These are phyloP conservation scores for Boletus semigastroideus DNA, from an alignment of 1,284 basidiomycete genomes.

Conservation along the genomic window DNA sequence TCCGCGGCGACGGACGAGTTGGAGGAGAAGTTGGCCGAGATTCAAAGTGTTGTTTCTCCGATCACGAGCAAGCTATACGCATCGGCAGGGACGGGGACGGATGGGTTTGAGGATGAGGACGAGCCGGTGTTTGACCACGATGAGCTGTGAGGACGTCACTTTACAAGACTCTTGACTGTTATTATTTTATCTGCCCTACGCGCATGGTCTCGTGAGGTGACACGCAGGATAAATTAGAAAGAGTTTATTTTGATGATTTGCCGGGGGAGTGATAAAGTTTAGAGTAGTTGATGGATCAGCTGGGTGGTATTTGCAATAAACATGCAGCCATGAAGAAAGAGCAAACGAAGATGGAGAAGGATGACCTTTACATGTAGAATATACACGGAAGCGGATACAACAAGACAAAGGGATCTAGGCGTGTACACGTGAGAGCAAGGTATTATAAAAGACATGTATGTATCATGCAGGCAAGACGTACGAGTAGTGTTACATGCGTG, in stretches of 20 bases:
- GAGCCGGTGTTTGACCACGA: slow-evolving; percentile 63
- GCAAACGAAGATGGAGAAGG: not conserved
- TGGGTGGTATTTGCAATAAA: not conserved
- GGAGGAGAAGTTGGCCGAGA: slow-evolving; percentile 85
- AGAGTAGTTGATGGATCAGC: not conserved
- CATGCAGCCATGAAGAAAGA: not conserved
- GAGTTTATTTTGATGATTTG: slow-evolving; percentile 2
- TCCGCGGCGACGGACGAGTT: slow-evolving; percentile 82
- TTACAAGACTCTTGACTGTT: slow-evolving; percentile 25
- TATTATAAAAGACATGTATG: slow-evolving; percentile 19
- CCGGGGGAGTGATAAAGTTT: slow-evolving; percentile 4
- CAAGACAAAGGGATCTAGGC: not conserved
- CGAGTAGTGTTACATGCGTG: slow-evolving; percentile 15
- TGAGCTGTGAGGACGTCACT: slow-evolving; percentile 47
- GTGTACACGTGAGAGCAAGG: not conserved
- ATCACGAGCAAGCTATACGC: slow-evolving; percentile 83
- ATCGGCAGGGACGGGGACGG: slow-evolving; percentile 34
- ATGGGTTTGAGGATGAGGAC: slow-evolving; percentile 50
- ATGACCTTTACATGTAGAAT: slow-evolving; percentile 10
- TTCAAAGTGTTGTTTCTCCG: slow-evolving; percentile 70
- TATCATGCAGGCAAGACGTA: slow-evolving; percentile 4
- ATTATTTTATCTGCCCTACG: slow-evolving; percentile 7
- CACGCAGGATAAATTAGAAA: slow-evolving; percentile 9
- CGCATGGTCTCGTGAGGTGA: not conserved
- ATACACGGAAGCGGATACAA: slow-evolving; percentile 6